phyloP scores from a whole-genome alignment of 2,329 filamentous ascomycete species.

The Aspergillus texensis region DNA sequence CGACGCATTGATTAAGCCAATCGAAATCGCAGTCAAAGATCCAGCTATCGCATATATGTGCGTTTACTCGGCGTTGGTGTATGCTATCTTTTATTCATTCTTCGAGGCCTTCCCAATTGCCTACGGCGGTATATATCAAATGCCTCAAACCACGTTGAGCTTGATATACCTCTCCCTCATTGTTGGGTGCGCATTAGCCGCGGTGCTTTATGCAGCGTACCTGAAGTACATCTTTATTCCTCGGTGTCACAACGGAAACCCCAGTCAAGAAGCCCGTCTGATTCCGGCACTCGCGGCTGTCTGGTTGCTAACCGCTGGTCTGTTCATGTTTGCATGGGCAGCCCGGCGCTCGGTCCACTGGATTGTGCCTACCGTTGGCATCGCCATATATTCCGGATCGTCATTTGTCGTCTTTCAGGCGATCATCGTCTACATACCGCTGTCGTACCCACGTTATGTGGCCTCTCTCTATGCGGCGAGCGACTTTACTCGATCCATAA shows the following conservation, averaged over 20 bases:
- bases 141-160: conserved; percentile 61
- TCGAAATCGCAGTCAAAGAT: conserved; percentile 38
- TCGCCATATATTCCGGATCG: conserved; percentile 42
- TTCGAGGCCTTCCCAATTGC: conserved; percentile 70
- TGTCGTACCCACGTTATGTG: conserved; percentile 37
- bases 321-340: conserved; percentile 45
- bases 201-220: not conserved
- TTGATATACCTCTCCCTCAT: conserved; percentile 64
- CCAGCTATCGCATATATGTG: conserved; percentile 66
- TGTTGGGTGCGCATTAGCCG: conserved; percentile 33
- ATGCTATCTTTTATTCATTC: conserved; percentile 54
- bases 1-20: not conserved
- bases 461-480: conserved; percentile 42
- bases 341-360: conserved; percentile 47
- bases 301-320: conserved; percentile 57
- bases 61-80: conserved; percentile 65
- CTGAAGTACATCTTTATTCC: not conserved
- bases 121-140: conserved; percentile 61
- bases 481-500: conserved; percentile 26
- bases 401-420: conserved; percentile 47
- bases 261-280: conserved; percentile 51
- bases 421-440: conserved; percentile 44
- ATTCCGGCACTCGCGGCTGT: conserved; percentile 56
- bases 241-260: conserved; percentile 22
- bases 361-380: conserved; percentile 43